Base-by-base conservation (phyloP, 1,284 basidiomycete species). In the Apiotrichum domesticum region DNA sequence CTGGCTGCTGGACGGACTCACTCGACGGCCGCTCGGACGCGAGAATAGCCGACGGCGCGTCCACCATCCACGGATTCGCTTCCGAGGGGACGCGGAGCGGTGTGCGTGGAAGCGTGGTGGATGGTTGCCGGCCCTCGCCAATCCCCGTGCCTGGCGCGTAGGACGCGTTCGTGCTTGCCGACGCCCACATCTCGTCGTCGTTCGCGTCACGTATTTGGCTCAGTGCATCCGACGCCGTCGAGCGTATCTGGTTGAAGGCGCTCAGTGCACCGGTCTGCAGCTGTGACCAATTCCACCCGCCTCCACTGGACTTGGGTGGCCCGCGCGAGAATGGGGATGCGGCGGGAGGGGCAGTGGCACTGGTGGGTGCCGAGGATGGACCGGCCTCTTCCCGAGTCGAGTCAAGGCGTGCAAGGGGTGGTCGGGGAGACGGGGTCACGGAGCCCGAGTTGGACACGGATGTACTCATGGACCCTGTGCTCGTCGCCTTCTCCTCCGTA, bases 271-370 rank as follows among this genome's bases (percentile, higher is more conserved):
- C 70, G 2, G 68, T 66, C 11, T 70, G 70, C 35, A 77, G 46
- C 40, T 73, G 68, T 1, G 66, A 66, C 76, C 75, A 77, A 35
- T 63, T 64, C 72, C 75, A 76, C 13, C 37, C 37, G 39, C 46
- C 34, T 8, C 42, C 50, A 15, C 8, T 14, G 14, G 15, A 7
- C 54, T 41, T 40, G 42, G 13, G 37, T 15, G 8, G 8, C 41
- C 43, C 35, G 50, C 34, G 35, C 6, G 34, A 11, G 9, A 35
- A 15, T 4, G 32, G 37, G 29, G 8, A n/a, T 5, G 44, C 40
- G 43, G 58, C 39, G 15, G 49, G 10, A 32, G 15, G 7, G 11
- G 39, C 7, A 9, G 47, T 1, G 5, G 21, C 9, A 21, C 21
- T 21, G 15, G 37, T 4, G 4, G 47, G 10, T 3, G 46, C 34